Conservation (phyloP, 192 early-diverging fungal species). For the Backusella tarrabulga region DNA sequence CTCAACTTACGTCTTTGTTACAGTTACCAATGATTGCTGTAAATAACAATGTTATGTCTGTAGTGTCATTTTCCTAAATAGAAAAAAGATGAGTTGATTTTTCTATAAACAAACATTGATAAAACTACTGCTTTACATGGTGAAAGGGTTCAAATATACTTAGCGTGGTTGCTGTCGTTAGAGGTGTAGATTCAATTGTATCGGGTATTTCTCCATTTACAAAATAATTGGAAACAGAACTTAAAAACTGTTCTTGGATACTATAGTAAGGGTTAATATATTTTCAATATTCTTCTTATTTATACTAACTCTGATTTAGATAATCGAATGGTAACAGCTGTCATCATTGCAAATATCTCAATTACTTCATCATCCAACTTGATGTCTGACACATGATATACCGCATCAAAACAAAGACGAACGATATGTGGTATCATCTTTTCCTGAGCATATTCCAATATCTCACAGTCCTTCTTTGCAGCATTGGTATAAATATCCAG, state of each 20-base stretch:
- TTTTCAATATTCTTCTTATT: neutral
- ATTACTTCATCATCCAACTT: conserved; percentile 3
- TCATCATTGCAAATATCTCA: conserved; percentile 9
- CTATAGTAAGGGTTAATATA: neutral
- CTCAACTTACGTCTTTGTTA: conserved; percentile 24
- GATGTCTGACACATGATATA: neutral
- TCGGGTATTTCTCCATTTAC: neutral
- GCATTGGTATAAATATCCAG: conserved; percentile 5
- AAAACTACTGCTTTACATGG: neutral
- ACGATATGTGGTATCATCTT: conserved; percentile 5
- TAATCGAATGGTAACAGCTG: conserved; percentile 12
- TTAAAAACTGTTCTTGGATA: neutral
- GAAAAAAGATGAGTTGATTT: neutral
- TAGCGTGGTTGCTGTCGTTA: neutral
- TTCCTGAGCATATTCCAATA: neutral
- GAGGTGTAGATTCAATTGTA: neutral
- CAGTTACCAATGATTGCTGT: conserved; percentile 27
- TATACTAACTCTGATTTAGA: conserved; percentile 10
- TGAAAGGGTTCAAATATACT: neutral
- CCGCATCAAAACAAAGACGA: neutral
- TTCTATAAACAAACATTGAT: neutral
- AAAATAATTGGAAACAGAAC: neutral
- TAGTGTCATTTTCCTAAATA: neutral
- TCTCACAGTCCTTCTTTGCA: neutral
- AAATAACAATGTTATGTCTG: conserved; percentile 28